Evolutionary conservation across 139 green algal species (phyloP).

Genomic region (Chlamydomonas sp.): DNA sequence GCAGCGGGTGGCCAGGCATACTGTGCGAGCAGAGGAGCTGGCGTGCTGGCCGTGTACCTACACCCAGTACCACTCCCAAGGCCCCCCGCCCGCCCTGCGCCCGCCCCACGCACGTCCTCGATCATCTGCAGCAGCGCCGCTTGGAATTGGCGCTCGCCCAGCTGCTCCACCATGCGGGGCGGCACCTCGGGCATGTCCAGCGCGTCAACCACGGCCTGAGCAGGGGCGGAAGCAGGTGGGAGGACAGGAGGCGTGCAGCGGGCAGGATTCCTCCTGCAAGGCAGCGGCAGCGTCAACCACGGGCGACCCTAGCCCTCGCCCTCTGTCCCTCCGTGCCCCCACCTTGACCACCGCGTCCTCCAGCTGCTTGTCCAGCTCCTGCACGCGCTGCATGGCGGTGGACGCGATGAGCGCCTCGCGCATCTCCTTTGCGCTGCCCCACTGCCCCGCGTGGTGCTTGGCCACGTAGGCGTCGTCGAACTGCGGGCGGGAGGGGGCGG

Average conservation of each 20-base stretch:
- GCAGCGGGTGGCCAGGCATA: too few species aligned
- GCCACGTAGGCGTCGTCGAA: conserved; percentile 66
- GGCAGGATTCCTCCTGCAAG: not conserved
- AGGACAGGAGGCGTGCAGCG: not conserved
- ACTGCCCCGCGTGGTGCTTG: conserved; percentile 42
- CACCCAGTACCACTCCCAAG: not conserved
- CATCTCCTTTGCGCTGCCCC: conserved; percentile 50
- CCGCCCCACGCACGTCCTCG: conserved; percentile 34
- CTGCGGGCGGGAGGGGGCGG: conserved; percentile 5
- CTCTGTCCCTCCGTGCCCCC: not conserved
- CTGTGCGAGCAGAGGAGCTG: not conserved
- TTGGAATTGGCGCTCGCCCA: conserved; percentile 46
- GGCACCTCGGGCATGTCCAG: conserved; percentile 41
- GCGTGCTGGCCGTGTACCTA: not conserved
- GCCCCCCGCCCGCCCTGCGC: too few species aligned
- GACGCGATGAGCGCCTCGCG: conserved; percentile 44
- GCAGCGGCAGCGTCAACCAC: not conserved
- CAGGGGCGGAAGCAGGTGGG: not conserved
- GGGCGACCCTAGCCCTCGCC: too few species aligned
- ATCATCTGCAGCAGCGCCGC: conserved; percentile 48
- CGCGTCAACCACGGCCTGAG: conserved; percentile 29
- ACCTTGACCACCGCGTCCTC: conserved; percentile 51
- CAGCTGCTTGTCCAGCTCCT: conserved; percentile 43
- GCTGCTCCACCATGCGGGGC: conserved; percentile 32
- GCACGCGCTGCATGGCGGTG: conserved; percentile 56